Evolutionary conservation across 768 basidiomycete species (phyloP).

Genomic region (Termitomyces sp.): DNA sequence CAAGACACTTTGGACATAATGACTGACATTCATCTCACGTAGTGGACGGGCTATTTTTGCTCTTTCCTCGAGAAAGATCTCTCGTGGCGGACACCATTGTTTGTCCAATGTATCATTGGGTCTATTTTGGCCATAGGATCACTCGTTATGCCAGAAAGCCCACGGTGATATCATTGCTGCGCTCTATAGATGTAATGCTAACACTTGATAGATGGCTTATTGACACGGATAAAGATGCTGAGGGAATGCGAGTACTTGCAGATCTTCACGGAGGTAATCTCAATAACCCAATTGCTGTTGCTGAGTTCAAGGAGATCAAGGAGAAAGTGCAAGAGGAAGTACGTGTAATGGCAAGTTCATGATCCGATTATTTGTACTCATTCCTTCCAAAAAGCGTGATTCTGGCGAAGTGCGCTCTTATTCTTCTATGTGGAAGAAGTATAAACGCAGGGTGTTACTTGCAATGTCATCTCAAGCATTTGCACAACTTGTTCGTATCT

Average conservation of each 20-base stretch:
- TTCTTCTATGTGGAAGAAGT: constrained; percentile 77
- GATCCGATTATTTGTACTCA: neutral
- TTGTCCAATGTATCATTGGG: constrained; percentile 86
- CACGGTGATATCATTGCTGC: constrained; percentile 43
- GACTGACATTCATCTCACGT: neutral
- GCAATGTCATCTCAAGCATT: constrained; percentile 97
- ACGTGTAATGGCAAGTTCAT: constrained; percentile 10
- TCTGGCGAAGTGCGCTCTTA: constrained; percentile 76
- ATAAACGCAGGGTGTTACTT: constrained; percentile 81
- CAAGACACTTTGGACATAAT: neutral
- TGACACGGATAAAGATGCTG: constrained; percentile 76
- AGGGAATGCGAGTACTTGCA: constrained; percentile 81
- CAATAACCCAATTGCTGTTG: constrained; percentile 58
- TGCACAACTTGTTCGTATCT: constrained; percentile 75
- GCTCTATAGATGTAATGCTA: neutral
- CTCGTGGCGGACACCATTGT: constrained; percentile 90
- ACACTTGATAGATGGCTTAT: constrained; percentile 71
- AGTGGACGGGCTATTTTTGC: constrained; percentile 95
- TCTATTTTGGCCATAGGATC: constrained; percentile 73
- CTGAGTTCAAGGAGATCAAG: constrained; percentile 91
- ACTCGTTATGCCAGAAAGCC: constrained; percentile 85
- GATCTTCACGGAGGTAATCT: constrained; percentile 84
- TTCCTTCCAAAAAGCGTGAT: constrained; percentile 46
- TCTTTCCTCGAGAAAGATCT: constrained; percentile 82
- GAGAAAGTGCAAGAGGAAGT: constrained; percentile 71